Percentiles rank a stretch among this genome's conserved stretches.
phyloP scores from a whole-genome alignment of 441 rosid species.

The Erodium trifolium region DNA sequence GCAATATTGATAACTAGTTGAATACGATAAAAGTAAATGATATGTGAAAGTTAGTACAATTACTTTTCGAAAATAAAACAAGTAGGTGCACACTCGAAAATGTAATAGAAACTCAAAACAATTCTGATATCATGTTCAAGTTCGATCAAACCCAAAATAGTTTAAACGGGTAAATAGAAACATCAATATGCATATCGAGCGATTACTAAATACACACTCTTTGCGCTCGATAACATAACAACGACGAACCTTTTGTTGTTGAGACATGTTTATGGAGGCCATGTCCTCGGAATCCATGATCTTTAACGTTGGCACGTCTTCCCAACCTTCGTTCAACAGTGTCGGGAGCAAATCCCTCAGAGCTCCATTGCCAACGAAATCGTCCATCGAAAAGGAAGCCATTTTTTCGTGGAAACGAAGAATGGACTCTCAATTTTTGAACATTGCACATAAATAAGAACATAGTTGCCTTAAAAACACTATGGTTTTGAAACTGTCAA shows the following conservation, averaged over 20 bases:
- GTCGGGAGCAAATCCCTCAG: constrained; percentile 42
- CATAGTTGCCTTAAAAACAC: not conserved
- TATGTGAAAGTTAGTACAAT: too few species aligned
- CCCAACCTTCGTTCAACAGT: constrained; percentile 64
- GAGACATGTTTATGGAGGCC: constrained; percentile 50
- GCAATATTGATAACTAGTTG: too few species aligned
- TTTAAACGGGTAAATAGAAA: too few species aligned
- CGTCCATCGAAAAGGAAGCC: constrained; percentile 60
- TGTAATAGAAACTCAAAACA: too few species aligned
- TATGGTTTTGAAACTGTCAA: not conserved
- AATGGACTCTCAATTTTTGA: not conserved
- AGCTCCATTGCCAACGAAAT: constrained; percentile 52
- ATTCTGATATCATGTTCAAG: too few species aligned
- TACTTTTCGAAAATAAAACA: too few species aligned
- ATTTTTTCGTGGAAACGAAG: constrained; percentile 18
- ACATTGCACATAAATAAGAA: too few species aligned
- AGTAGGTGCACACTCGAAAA: too few species aligned
- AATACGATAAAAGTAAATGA: too few species aligned
- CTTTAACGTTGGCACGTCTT: constrained; percentile 64
- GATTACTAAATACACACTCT: too few species aligned
- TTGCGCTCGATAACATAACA: not conserved
- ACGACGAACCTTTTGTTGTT: constrained; percentile 41
- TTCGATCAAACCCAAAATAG: too few species aligned
- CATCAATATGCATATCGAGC: too few species aligned
- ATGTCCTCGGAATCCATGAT: constrained; percentile 51